These are phyloP conservation scores for Suhomyces choctaworum DNA, from an alignment of 1,139 yeast genomes.

Conservation along the genomic window DNA sequence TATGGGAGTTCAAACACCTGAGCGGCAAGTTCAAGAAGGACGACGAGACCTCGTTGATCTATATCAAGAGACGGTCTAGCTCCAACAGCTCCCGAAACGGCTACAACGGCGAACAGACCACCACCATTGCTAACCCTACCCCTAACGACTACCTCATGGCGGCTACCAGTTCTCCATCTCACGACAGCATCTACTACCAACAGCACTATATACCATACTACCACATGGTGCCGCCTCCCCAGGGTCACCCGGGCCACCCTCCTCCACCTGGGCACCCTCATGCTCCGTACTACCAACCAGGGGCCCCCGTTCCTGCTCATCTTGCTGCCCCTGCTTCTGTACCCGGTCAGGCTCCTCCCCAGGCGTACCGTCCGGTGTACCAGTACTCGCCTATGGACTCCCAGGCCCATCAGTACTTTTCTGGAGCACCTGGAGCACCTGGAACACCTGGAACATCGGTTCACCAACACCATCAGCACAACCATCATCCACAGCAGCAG, in stretches of 20 bases:
- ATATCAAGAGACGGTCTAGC: slow-evolving; percentile 65
- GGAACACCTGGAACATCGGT: slow-evolving; percentile 3
- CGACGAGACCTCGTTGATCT: slow-evolving; percentile 62
- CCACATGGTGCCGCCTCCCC: slow-evolving; percentile 6
- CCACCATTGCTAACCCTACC: slow-evolving; percentile 5
- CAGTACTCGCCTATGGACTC: background rate
- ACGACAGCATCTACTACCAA: slow-evolving; percentile 9
- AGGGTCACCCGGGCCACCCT: slow-evolving; percentile 2
- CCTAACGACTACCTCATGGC: slow-evolving; percentile 12
- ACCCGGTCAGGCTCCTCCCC: background rate
- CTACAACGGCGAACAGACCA: slow-evolving; percentile 11
- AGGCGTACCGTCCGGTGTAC: background rate
- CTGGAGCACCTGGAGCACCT: too few relatives aligned
- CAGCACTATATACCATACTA: slow-evolving; percentile 14
- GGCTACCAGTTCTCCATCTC: slow-evolving; percentile 8
- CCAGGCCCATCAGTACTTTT: background rate
- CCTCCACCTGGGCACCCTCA: slow-evolving; percentile 3
- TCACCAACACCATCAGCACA: slow-evolving; percentile 1
- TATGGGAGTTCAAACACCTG: slow-evolving; percentile 90
- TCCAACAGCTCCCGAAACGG: slow-evolving; percentile 22
- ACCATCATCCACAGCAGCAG: background rate
- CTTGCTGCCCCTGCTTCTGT: background rate
- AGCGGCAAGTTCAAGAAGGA: slow-evolving; percentile 76
- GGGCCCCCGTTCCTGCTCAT: background rate
- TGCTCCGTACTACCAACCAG: background rate